phyloP scores from a whole-genome alignment of 768 basidiomycete genomes.

The Lactarius trivialis region DNA sequence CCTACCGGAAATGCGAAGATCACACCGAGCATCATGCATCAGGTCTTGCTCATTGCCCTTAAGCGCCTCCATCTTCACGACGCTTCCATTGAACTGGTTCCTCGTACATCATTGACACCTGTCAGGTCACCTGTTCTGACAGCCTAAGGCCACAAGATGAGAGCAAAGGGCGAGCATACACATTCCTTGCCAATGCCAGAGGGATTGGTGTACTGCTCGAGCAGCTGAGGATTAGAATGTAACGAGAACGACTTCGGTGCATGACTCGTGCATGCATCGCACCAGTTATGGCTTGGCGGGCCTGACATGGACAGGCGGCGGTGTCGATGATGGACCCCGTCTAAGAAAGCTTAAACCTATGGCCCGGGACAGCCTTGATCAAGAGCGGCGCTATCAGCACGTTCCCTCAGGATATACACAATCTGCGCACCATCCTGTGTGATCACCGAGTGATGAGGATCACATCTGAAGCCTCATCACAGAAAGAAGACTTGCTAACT shows the following conservation, averaged over 20 bases:
- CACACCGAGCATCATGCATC: conserved; percentile 62
- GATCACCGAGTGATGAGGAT: neutral
- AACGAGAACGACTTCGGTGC: conserved; percentile 60
- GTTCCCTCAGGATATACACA: neutral
- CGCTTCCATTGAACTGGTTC: conserved; percentile 76
- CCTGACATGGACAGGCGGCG: too few species aligned
- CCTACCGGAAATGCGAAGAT: neutral
- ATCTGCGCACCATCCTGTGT: neutral
- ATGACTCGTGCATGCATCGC: conserved; percentile 65
- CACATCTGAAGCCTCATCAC: neutral
- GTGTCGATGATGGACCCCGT: neutral
- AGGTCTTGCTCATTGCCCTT: conserved; percentile 39
- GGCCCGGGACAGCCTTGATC: too few species aligned
- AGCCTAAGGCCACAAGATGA: conserved; percentile 68
- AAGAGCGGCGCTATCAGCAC: neutral
- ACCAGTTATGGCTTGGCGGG: conserved; percentile 29
- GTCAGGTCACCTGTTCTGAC: too few species aligned
- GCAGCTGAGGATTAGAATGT: conserved; percentile 46
- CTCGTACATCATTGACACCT: too few species aligned
- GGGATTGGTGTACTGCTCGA: conserved; percentile 68
- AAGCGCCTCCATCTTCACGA: conserved; percentile 73
- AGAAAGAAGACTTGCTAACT: neutral
- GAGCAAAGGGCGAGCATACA: too few species aligned
- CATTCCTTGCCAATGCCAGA: too few species aligned
- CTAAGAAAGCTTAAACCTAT: neutral